phyloP scores from a whole-genome alignment of 495 filamentous ascomycete genomes.

The Saxispiralis lemnorum region DNA sequence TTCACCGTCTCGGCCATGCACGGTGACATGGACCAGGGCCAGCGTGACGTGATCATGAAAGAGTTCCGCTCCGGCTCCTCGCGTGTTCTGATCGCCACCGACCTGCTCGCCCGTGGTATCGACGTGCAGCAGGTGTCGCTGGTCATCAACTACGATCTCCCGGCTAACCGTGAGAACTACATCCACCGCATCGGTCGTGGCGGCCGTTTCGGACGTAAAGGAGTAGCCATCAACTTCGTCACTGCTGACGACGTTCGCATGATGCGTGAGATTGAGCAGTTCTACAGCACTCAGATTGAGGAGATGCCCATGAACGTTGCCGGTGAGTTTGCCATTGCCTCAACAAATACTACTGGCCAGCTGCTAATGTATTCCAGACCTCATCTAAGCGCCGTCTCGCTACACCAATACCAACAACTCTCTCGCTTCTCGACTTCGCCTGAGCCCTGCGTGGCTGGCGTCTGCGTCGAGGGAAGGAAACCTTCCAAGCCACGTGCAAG shows the following conservation, averaged over 20 bases:
- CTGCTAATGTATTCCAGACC: slow-evolving; percentile 15
- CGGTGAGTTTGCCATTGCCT: slow-evolving; percentile 22
- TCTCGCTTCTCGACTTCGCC: slow-evolving; percentile 1
- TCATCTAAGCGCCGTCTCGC: slow-evolving; percentile 16
- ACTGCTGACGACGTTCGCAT: slow-evolving; percentile 98
- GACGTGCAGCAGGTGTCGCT: slow-evolving; percentile 98
- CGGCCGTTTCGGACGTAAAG: slow-evolving; percentile 97
- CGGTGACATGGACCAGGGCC: slow-evolving; percentile 92
- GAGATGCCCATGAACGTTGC: slow-evolving; percentile 81
- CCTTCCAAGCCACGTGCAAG: background rate
- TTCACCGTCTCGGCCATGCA: slow-evolving; percentile 99
- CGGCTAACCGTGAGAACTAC: slow-evolving; percentile 99
- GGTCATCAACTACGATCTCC: slow-evolving; percentile 99
- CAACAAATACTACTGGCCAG: too few relatives aligned
- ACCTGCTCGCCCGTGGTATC: slow-evolving; percentile 94
- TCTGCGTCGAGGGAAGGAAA: too few relatives aligned
- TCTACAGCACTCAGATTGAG: slow-evolving; percentile 67
- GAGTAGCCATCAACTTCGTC: slow-evolving; percentile 99
- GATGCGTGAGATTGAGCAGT: slow-evolving; percentile 87
- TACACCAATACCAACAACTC: background rate
- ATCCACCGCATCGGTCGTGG: slow-evolving; percentile 98
- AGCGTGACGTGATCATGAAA: slow-evolving; percentile 99
- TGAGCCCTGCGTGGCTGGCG: background rate
- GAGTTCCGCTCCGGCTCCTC: slow-evolving; percentile 96
- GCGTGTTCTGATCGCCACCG: slow-evolving; percentile 93